A percentile compares a stretch with the other conserved stretches of the same genome.
Evolutionary conservation across 306 rosid genomes (phyloP).

Genomic region (Rosa lucieae): DNA sequence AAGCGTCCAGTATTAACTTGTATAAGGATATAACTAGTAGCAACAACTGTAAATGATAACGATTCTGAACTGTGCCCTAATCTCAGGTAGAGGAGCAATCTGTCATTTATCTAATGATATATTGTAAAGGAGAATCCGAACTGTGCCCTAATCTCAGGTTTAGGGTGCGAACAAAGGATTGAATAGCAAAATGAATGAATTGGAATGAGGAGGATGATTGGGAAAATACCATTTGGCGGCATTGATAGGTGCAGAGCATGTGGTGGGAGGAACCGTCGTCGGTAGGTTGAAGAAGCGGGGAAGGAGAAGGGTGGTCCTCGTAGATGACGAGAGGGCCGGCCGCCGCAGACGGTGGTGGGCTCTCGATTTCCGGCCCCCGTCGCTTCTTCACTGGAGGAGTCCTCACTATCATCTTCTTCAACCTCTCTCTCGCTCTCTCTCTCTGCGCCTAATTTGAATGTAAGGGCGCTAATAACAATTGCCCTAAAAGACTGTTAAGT

Average conservation of each 20-base stretch:
- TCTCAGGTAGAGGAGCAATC: no score
- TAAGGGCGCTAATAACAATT: background rate
- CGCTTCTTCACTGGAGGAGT: constrained; percentile 81
- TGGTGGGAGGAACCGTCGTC: constrained; percentile 36
- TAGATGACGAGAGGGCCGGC: constrained; percentile 63
- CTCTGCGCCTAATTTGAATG: background rate
- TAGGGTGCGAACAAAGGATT: no score
- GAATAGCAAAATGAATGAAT: no score
- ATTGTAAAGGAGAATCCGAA: no score
- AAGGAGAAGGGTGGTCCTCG: constrained; percentile 51
- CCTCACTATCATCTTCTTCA: constrained; percentile 61
- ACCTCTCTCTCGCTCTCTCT: background rate
- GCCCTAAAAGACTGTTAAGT: no score
- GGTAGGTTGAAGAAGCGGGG: constrained; percentile 16
- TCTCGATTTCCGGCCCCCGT: constrained; percentile 42
- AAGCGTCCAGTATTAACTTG: no score
- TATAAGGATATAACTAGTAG: no score
- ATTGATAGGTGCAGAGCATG: constrained; percentile 85
- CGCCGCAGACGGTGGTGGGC: constrained; percentile 25
- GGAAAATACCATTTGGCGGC: constrained; percentile 81
- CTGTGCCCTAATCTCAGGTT: no score
- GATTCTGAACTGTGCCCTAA: no score
- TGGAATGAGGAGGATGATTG: background rate
- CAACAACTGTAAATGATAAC: no score
- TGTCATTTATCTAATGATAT: no score